Conservation (phyloP, 805 yeast species). For the Wickerhamomyces ciferrii region DNA sequence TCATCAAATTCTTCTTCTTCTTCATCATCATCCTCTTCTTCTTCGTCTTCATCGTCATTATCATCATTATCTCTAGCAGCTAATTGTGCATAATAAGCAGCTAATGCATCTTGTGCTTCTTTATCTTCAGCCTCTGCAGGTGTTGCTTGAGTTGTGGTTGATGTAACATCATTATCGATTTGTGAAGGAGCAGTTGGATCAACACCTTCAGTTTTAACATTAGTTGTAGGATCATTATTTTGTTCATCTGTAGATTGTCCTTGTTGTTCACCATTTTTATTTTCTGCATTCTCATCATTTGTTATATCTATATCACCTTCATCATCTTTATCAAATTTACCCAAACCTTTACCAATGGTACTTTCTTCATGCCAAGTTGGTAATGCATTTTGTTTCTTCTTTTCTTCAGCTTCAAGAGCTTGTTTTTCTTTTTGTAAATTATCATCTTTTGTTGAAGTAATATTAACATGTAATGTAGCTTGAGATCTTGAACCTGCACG, state of each 20-base stretch:
- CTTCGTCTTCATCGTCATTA: constrained; percentile 19
- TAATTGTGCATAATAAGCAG: constrained; percentile 56
- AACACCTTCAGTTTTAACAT: constrained; percentile 3
- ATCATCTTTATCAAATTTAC: constrained; percentile 49
- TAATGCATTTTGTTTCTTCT: constrained; percentile 85
- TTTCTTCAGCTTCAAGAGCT: constrained; percentile 61
- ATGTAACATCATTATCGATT: constrained; percentile 4
- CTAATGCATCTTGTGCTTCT: constrained; percentile 67
- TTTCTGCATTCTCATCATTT: constrained; percentile 14
- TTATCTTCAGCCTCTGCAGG: constrained; percentile 43
- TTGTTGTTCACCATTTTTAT: constrained; percentile 10
- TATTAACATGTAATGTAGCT: constrained; percentile 85
- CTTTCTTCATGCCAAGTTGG: constrained; percentile 96
- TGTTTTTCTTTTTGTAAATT: constrained; percentile 59
- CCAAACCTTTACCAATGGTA: constrained; percentile 72
- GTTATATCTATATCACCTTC: constrained; percentile 23
- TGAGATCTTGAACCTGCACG: constrained; percentile 60
- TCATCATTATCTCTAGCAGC: constrained; percentile 21
- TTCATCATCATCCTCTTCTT: constrained; percentile 17
- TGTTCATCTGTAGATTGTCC: constrained; percentile 7
- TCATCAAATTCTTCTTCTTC: constrained; percentile 12
- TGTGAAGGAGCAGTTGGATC: constrained; percentile 9
- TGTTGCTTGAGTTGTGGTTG: constrained; percentile 13
- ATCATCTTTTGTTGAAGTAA: constrained; percentile 82
- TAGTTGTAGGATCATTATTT: constrained; percentile 2